Evolutionary conservation across 2,329 filamentous ascomycete species (phyloP).

Genomic region (Ascochyta koolunga): DNA sequence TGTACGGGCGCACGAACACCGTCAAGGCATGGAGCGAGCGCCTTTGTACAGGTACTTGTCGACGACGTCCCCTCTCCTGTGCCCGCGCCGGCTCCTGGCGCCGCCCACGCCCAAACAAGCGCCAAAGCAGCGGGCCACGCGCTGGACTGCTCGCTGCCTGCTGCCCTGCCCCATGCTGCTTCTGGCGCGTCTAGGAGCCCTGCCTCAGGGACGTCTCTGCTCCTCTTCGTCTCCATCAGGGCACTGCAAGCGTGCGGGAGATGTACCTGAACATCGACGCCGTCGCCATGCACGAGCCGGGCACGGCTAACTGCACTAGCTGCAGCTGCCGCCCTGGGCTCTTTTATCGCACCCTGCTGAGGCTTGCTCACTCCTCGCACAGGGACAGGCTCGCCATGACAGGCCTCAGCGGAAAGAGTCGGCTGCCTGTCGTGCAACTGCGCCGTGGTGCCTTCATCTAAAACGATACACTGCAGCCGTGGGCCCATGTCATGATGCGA

Average conservation of each 20-base stretch:
- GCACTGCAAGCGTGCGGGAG: constrained; percentile 29
- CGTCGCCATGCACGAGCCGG: constrained; percentile 30
- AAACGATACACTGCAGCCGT: constrained; percentile 27
- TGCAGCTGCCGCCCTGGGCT: constrained; percentile 27
- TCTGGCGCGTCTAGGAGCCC: background rate
- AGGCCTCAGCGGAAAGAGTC: constrained; percentile 33
- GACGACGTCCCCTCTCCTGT: constrained; percentile 14
- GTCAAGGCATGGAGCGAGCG: constrained; percentile 23
- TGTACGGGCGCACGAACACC: constrained; percentile 31
- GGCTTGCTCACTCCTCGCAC: background rate
- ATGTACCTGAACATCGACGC: constrained; percentile 38
- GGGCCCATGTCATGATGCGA: constrained; percentile 28
- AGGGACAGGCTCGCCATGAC: constrained; percentile 14
- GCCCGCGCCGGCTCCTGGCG: constrained; percentile 15
- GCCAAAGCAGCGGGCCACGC: background rate
- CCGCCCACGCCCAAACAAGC: constrained; percentile 5
- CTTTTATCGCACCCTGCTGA: constrained; percentile 22
- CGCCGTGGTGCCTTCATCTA: constrained; percentile 38
- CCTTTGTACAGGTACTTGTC: constrained; percentile 28
- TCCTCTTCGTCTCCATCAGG: constrained; percentile 5
- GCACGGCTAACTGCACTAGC: constrained; percentile 31
- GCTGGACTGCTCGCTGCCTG: background rate
- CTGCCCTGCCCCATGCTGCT: background rate
- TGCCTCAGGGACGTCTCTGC: background rate
- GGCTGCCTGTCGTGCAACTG: constrained; percentile 34